Evolutionary conservation across 2,329 filamentous ascomycete species (phyloP), one percentile per base, ranked within the genome.

Genomic region (Drechslera avenae): DNA sequence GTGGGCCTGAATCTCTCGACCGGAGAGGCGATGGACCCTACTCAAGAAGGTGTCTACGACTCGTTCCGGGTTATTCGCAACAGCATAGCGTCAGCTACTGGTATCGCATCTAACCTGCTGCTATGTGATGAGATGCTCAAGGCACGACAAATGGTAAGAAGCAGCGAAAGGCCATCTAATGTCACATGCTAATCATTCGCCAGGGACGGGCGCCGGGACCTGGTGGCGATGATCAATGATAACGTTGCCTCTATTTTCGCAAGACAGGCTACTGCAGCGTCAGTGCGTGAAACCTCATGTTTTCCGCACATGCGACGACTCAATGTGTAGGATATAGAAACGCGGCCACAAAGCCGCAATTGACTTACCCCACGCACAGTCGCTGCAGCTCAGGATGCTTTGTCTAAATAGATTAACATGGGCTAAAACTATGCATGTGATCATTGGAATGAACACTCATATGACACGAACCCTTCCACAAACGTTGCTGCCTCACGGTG

Each of bases 121-220:
- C 83, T 99, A 41, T 99, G 94, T 69, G 94, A 99, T 69, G 94
- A 99, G 81, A 83, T 99, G 80, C 81, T 99, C 67, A 99, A 99
- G 83, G 94, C 94, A 55, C 84, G 94, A 73, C 93, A 99, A 80
- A 99, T 99, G 94, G 88, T 69, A 60, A 56, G 62, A 18, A 17
- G 3, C 12, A 14, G 30, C 23, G 28, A 8, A 19, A 19, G n/a
- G 26, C 5, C 34, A 35, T 18, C 34, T 13, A 10, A 17, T 2
- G 18, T 17, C 19, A 34, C 2, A 41, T 48, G 42, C 49, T 54
- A 34, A 62, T 42, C 19, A 5, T 18, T 37, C 30, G 33, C 5
- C 31, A 70, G 67, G 69, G 69, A 46, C 66, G 69, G 17, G 60
- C 65, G 57, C 63, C 67, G 21, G 69, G 64, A 35, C 68, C 69